Conservation (phyloP, 2,329 filamentous ascomycete species). For the Trichocomaceae sp. region DNA sequence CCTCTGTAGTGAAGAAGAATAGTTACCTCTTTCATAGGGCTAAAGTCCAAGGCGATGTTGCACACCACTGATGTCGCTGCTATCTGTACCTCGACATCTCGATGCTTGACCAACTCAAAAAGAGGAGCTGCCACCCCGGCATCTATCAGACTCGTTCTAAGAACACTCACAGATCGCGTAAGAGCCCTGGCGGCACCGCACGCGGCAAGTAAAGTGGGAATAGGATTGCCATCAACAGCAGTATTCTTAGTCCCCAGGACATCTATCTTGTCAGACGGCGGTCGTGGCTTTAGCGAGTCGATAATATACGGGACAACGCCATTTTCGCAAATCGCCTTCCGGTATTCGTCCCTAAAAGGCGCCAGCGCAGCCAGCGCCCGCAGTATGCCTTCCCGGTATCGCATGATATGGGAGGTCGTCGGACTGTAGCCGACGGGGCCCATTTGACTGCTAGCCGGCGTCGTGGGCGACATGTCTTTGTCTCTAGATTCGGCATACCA, state of each 20-base stretch:
- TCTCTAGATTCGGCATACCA: slow-evolving; percentile 44
- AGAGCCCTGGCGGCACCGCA: slow-evolving; percentile 76
- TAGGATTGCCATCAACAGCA: slow-evolving; percentile 66
- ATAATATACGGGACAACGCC: slow-evolving; percentile 77
- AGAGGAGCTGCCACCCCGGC: slow-evolving; percentile 72
- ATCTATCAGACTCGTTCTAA: slow-evolving; percentile 83
- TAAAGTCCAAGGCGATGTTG: slow-evolving; percentile 82
- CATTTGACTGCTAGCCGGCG: slow-evolving; percentile 42
- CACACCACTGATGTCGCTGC: slow-evolving; percentile 77
- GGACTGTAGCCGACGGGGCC: slow-evolving; percentile 57
- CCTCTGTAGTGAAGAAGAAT: not conserved
- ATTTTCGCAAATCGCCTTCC: slow-evolving; percentile 73
- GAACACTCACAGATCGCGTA: slow-evolving; percentile 73
- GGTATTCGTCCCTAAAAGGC: slow-evolving; percentile 73
- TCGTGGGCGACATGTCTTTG: slow-evolving; percentile 13
- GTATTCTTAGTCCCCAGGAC: slow-evolving; percentile 27
- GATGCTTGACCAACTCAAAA: slow-evolving; percentile 66
- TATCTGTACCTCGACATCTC: slow-evolving; percentile 71
- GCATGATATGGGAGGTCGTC: slow-evolving; percentile 62
- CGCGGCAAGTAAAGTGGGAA: slow-evolving; percentile 72
- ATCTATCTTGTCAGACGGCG: slow-evolving; percentile 24
- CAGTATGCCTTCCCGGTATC: slow-evolving; percentile 67
- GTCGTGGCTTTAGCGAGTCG: slow-evolving; percentile 65
- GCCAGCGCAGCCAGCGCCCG: slow-evolving; percentile 76
- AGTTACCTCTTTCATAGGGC: slow-evolving; percentile 78